Evolutionary conservation across 2,329 filamentous ascomycete species (phyloP), one percentile per base, ranked within the genome.

Genomic region (Beauveria brongniartii): DNA sequence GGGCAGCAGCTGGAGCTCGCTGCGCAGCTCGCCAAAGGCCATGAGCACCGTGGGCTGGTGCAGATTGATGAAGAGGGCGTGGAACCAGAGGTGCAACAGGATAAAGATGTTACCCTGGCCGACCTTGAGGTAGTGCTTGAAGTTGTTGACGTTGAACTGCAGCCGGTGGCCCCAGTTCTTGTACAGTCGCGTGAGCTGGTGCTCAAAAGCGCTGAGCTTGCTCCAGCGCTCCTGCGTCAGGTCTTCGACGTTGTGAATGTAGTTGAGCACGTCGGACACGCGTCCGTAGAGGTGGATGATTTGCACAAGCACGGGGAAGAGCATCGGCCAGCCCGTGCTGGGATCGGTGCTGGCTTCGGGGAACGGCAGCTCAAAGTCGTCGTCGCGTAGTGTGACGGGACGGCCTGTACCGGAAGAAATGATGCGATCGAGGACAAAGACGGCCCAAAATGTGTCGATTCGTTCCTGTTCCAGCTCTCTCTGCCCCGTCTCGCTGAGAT

Each of bases 41-140:
- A 91, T 89, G 58, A 96, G 77, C 1, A 96, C 76, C 0, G 90
- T 93, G 0, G 91, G 91, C 65, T 93, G 90, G 69, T 95, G 90
- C 5, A 95, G 78, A 3, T 95, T 82, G 62, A 95, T 91, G 65
- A 95, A 92, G 34, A 94, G 77, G 0, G 90, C 90, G 65, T 95
- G 91, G 67, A 93, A 93, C 91, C 91, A 95, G 70, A 92, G 90
- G 70, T 95, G 91, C 26, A 96, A 77, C 10, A 96, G 77, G 54
- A 96, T 89, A 64, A 96, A 96, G 47, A 90, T 94, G 0, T 90
- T 92, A 16, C 91, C 90, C 70, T 95, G 89, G 10, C 90, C 89
- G 51, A 84, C 81, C 68, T 88, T 88, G 48, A 92, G 86, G 69
- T 95, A 94, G 41, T 89, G 84, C 72, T 92, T 90, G 71, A 96